phyloP scores from a whole-genome alignment of 495 filamentous ascomycete species.

The Tuber magnatum region DNA sequence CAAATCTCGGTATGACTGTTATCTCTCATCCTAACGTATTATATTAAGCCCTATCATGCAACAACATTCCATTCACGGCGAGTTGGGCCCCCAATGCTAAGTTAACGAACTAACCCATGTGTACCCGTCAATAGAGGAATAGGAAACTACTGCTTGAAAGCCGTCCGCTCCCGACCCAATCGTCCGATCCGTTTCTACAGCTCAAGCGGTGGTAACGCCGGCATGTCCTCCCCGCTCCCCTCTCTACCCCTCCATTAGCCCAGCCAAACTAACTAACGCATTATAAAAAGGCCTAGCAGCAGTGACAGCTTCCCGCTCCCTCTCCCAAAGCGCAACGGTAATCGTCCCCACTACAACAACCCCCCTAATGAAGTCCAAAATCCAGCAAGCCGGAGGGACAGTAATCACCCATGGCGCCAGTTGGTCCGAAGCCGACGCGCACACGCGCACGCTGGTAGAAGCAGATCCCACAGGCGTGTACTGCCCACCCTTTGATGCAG shows the following conservation, averaged over 20 bases:
- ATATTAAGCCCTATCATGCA: not conserved
- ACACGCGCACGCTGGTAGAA: constrained; percentile 57
- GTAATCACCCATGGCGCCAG: constrained; percentile 65
- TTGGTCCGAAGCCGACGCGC: constrained; percentile 72
- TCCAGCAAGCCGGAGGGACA: constrained; percentile 59
- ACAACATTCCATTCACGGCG: not conserved
- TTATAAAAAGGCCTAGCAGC: constrained; percentile 59
- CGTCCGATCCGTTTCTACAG: constrained; percentile 68
- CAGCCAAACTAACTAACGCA: not conserved
- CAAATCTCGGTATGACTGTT: constrained; percentile 66
- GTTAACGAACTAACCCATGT: not conserved
- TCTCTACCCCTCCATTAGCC: not conserved
- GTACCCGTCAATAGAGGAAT: constrained; percentile 52
- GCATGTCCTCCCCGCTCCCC: constrained; percentile 3
- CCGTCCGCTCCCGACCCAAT: constrained; percentile 46
- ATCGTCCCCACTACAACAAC: constrained; percentile 67
- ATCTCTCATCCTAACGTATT: not conserved
- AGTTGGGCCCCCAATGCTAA: not conserved
- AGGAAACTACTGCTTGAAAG: constrained; percentile 65
- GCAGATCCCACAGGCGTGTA: constrained; percentile 57
- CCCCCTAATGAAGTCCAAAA: constrained; percentile 64
- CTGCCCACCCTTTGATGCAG: constrained; percentile 84
- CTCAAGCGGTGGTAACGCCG: constrained; percentile 83
- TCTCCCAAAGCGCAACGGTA: constrained; percentile 71
- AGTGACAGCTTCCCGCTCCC: constrained; percentile 62